Base-by-base conservation (phyloP, 805 yeast species). In the Starmerella khaoyaiensis region DNA sequence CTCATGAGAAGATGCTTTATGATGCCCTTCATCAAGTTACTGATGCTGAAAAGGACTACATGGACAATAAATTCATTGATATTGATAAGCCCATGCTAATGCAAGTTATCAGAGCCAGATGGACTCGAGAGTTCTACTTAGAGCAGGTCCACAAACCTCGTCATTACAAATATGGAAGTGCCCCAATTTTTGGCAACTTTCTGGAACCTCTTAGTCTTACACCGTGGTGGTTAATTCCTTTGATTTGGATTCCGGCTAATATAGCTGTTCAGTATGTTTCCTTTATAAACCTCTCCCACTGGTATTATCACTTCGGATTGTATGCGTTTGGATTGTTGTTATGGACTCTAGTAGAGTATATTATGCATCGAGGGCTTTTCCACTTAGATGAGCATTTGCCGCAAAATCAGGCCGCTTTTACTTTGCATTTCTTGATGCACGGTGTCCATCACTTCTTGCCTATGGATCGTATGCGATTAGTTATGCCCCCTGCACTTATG, bases 71-170 rank as follows among this genome's bases (percentile, higher is more conserved):
- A 56, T 90, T 90, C 58, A 64, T 90, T 50, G 97, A 90, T 58
- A 69, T 90, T 53, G 74, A 69, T 49, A 74, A 72, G 56, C 93
- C 98, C 1, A 65, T 90, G 50, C 62, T 90, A 29, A 54, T 72
- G 59, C 98, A 90, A 64, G 81, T 90, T 31, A 61, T 83, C 39
- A 66, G 71, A 43, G 74, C 84, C 28, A 68, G 70, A 24, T 90
- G 84, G 67, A 55, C 79, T 28, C 87, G 81, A 56, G 93, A 82
- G 29, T 87, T 90, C 54, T 90, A 90, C 59, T 67, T 90, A 54
- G 94, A 84, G 56, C 96, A 90, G 61, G 90, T 90, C 29, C 98
- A 90, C 60, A 75, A 96, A 61, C 98, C 98, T 37, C 76, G 98
- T 57, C 98, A 90, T 60, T 90, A 86, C 56, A 97, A 97, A 47